Base-by-base conservation (phyloP, 2,329 filamentous ascomycete genomes). In the Coniosporium tulheliwenetii region DNA sequence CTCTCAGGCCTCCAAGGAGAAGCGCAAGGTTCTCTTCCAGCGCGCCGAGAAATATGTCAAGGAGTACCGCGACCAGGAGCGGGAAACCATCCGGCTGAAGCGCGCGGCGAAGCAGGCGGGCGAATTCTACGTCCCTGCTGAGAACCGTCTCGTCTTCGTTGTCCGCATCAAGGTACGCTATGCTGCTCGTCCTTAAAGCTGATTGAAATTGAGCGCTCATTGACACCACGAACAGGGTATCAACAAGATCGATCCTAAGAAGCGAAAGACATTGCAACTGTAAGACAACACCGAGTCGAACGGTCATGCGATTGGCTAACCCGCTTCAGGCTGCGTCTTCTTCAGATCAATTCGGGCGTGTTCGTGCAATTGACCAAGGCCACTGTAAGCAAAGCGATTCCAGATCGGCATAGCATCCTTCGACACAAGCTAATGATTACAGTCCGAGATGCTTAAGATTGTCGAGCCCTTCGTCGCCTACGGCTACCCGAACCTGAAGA, bases 181-280 rank as follows among this genome's bases (percentile, higher is more conserved):
- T 15, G 35, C 12, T 39, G 9, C 26, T 7, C 35, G 4, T 3
- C 19, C 7, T 26, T 26, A 26, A 3, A 13, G 36, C 12, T 29
- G 36, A 12, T 37, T 37, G 19, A 7, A 26, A 3, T 26, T 14
- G 37, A 15, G 30, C 13, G 36, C 33, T 41, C 30, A 37, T 33
- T 49, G 16, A 48, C 41, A 16, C 19, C 19, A 26, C 19, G 4
- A 7, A 26, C 7, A 26, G 48, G 81, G 89, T 93, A 96, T 98
- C 86, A 96, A 96, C 85, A 98, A 98, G 84, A 96, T 98, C 60
- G 80, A 93, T 65, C 91, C 91, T 58, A 96, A 98, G 84, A 93
- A 93, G 70, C 87, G 91, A 77, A 98, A 98, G 81, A 96, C 94
- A 63, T 80, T 98, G 58, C 19, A 26, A 26, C 19, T 26, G 19